Evolutionary conservation across 306 rosid genomes (phyloP), one percentile per base, ranked within the genome.

Genomic region (Dryas octopetala): DNA sequence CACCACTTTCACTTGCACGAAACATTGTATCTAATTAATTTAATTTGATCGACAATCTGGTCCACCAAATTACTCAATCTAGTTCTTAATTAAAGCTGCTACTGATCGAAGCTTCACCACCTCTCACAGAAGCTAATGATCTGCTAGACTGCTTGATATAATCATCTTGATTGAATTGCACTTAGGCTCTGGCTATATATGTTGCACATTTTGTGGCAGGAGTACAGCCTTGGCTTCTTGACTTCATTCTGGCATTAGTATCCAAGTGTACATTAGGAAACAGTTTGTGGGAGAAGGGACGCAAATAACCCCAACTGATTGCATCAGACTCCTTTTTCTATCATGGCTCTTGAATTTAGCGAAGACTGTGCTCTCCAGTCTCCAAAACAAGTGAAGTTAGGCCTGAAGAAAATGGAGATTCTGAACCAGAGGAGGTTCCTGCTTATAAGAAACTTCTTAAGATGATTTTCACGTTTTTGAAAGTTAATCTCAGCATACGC

Each of bases 191-290:
- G 76, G 77, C 71, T 76, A 23, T 23, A 23, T 0, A 85, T 60
- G 96, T 97, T 46, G 82, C 84, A 4, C 86, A 88, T 67, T 76
- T 91, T 71, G 89, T 87, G 62, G 76, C 93, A 61, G 87, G 88
- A 59, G 89, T 84, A 38, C 90, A 88, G 79, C 83, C 91, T 58
- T 94, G 98, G 98, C 84, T 94, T 57, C 98, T 97, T 13, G 97
- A 91, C 89, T 81, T 91, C 74, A 81, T 86, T 71, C 79, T 94
- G 86, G 94, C 94, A 8, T 74, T 94, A 81, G 94, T 88, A 75
- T 90, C 87, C 44, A 23, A 23, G 74, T 58, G 70, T 66, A 78
- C 78, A 61, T 83, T 70, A 77, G 77, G 71, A 73, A 82, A 72
- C 80, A 80, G 74, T 28, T 62, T 46, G 75, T 48, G 54, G 85